phyloP scores from a whole-genome alignment of 1,284 basidiomycete genomes.

The Ustilago xerochloae region DNA sequence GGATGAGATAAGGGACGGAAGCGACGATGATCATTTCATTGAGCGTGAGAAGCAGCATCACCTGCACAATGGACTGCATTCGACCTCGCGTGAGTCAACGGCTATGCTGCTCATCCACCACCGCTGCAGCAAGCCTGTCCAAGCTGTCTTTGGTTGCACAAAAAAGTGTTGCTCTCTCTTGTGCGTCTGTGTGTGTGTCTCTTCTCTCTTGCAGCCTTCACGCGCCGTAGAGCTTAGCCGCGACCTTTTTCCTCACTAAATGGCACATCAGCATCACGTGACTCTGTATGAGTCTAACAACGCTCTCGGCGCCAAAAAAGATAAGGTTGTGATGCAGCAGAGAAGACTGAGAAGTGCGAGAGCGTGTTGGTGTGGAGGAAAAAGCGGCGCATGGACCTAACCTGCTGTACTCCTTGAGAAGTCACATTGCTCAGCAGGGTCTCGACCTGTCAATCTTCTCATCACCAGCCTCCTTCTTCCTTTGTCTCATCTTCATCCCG shows the following conservation, averaged over 20 bases:
- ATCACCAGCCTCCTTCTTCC: not conserved
- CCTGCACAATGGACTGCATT: not conserved
- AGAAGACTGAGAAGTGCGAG: not conserved
- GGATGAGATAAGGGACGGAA: no score
- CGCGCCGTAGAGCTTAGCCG: constrained; percentile 2
- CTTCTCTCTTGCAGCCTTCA: constrained; percentile 1
- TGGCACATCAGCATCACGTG: constrained; percentile 1
- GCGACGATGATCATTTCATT: no score
- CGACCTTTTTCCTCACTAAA: not conserved
- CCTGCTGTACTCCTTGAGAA: no score
- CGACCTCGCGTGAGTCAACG: not conserved
- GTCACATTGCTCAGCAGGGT: no score
- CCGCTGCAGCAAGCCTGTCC: not conserved
- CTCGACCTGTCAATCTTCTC: not conserved
- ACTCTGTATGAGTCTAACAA: not conserved
- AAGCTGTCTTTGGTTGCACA: constrained; percentile 7
- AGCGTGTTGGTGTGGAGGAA: not conserved
- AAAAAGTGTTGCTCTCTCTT: constrained; percentile 15
- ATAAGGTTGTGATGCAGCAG: not conserved
- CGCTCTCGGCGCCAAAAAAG: not conserved
- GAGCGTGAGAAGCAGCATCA: no score
- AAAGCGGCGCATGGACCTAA: not conserved
- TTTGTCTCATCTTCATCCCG: not conserved
- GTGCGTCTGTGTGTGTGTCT: not conserved
- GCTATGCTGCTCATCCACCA: no score